Percentiles rank a stretch among this genome's conserved stretches.
phyloP scores from a whole-genome alignment of 148 eudicot genomes.

The Dysphania ambrosioides region DNA sequence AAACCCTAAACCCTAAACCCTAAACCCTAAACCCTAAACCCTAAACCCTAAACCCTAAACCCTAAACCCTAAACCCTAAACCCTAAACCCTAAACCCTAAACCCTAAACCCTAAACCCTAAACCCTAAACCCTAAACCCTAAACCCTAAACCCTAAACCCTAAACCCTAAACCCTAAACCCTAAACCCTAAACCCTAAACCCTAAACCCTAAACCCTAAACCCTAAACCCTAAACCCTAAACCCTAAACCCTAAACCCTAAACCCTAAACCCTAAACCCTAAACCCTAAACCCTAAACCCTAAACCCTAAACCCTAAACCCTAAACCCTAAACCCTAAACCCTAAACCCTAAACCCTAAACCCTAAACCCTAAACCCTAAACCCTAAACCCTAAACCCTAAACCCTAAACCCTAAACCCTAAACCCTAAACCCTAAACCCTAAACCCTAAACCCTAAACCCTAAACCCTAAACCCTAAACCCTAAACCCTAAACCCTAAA shows the following conservation, averaged over 20 bases:
- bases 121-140: not conserved
- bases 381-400: constrained; percentile 16
- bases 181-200: not conserved
- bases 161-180: not conserved
- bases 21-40: not conserved
- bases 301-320: not conserved
- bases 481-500: too few species aligned
- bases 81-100: not conserved
- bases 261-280: constrained; percentile 4
- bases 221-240: not conserved
- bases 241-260: constrained; percentile 2
- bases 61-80: not conserved
- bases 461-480: too few species aligned
- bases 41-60: not conserved
- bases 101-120: not conserved
- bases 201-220: not conserved
- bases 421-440: too few species aligned
- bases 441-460: too few species aligned
- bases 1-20: not conserved
- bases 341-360: constrained; percentile 1
- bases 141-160: not conserved
- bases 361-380: constrained; percentile 17
- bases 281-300: constrained; percentile 6
- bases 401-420: too few species aligned
- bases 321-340: constrained; percentile 2